Base-by-base conservation (phyloP, 345 rosid genomes). In the Acer yangbiense region DNA sequence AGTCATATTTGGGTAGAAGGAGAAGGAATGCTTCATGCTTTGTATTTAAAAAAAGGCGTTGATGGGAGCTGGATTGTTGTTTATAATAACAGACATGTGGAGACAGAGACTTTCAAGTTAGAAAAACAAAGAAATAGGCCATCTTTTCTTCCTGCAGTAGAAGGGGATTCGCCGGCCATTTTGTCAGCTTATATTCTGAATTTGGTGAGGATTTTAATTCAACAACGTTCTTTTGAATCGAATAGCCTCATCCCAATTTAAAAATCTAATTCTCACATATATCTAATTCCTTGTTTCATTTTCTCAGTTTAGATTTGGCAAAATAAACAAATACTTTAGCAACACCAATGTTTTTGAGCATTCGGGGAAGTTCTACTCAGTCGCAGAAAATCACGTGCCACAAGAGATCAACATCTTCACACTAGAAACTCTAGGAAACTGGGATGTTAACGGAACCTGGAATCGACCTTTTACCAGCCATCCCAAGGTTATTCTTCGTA, bases 11-110 rank as follows among this genome's bases (percentile, higher is more conserved):
- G 89, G 94, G 66, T 88, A 0, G 92, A 87, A 86, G 92, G 92
- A 65, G 92, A 90, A 83, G 92, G 92, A 62, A 88, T 90, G 90
- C 79, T 87, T 63, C 94, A 87, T 78, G 90, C 80, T 65, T 39
- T 90, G 50, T 86, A 88, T 76, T 86, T 87, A 6, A 27, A 69
- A 21, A 87, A 84, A 61, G 62, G 48, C 46, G 63, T 35, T n/a
- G 54, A 80, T n/a, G 87, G 84, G 48, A 75, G 29, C 3, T 87
- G 92, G 92, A 82, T 32, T 35, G 73, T 90, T 6, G 29, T 43
- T 18, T 90, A 90, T 74, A 85, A 76, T 7, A 90, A 87, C 81
- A 78, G 80, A 77, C 55, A 85, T 14, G 86, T 89, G 1, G 88
- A 90, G 65, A 83, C 87, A 0, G 85, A 87, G 3, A 87, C 92